These are phyloP conservation scores for Phytophthora podocarpi DNA, from an alignment of 352 stramenopile genomes.

Conservation along the genomic window DNA sequence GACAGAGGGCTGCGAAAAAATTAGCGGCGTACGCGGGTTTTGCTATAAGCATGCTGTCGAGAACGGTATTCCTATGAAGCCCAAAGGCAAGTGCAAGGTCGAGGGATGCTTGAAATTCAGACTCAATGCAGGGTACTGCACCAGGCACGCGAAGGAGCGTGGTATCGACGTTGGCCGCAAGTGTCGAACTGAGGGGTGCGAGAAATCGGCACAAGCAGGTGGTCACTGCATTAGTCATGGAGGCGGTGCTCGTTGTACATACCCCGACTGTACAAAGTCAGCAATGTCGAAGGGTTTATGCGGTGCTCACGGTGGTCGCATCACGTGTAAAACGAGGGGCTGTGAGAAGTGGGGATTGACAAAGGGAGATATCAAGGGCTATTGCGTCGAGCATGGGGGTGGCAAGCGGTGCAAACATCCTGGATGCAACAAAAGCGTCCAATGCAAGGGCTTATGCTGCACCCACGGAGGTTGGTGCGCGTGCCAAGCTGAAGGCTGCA, in stretches of 20 bases:
- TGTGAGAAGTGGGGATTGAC: constrained; percentile 30
- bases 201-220: constrained; percentile 22
- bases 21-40: constrained; percentile 24
- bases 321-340: constrained; percentile 23
- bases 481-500: constrained; percentile 21
- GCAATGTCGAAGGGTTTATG: constrained; percentile 29
- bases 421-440: constrained; percentile 27
- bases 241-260: constrained; percentile 29
- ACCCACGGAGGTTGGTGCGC: constrained; percentile 18
- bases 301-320: constrained; percentile 23
- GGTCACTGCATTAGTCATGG: constrained; percentile 25
- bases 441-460: constrained; percentile 32
- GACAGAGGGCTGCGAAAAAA: constrained; percentile 27
- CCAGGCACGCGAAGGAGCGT: constrained; percentile 26
- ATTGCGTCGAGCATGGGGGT: constrained; percentile 34
- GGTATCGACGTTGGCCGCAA: constrained; percentile 21
- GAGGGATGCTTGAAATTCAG: constrained; percentile 26
- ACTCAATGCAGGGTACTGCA: constrained; percentile 23
- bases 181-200: constrained; percentile 29
- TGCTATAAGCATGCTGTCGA: constrained; percentile 30
- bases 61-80: constrained; percentile 18
- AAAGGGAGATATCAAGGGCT: constrained; percentile 24
- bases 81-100: constrained; percentile 27
- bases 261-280: constrained; percentile 19
- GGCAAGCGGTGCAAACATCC: constrained; percentile 27